A percentile compares a stretch with the other conserved stretches of the same genome.
Evolutionary conservation across 1,284 basidiomycete genomes (phyloP).

Genomic region (Xerocomus nothofagi): DNA sequence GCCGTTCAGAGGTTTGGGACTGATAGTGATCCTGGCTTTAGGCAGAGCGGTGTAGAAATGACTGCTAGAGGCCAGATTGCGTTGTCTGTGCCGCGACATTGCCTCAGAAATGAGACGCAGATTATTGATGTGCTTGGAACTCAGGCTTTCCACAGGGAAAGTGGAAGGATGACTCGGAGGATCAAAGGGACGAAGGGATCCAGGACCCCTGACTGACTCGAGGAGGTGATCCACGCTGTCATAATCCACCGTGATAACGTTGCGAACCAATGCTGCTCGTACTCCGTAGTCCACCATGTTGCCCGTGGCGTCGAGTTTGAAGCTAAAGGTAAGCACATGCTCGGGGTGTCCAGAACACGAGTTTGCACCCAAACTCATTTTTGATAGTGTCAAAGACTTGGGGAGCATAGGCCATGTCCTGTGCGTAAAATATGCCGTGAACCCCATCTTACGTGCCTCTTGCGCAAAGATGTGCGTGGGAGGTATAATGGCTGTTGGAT

Average conservation of each 20-base stretch:
- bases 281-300: slow-evolving; percentile 73
- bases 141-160: slow-evolving; percentile 1
- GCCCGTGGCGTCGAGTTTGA: slow-evolving; percentile 64
- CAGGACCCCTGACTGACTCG: slow-evolving; percentile 6
- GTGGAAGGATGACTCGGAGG: slow-evolving; percentile 2
- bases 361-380: slow-evolving; percentile 57
- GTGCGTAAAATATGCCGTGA: slow-evolving; percentile 67
- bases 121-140: slow-evolving; percentile 44
- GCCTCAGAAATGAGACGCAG: slow-evolving; percentile 20
- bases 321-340: slow-evolving; percentile 81
- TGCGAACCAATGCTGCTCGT: slow-evolving; percentile 69
- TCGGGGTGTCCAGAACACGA: slow-evolving; percentile 41
- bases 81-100: slow-evolving; percentile 25
- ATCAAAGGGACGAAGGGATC: slow-evolving; percentile 47
- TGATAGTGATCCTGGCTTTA: slow-evolving; percentile 26
- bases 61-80: slow-evolving; percentile 21
- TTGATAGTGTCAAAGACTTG: slow-evolving; percentile 43
- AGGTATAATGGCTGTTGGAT: slow-evolving; percentile 83
- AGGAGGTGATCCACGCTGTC: slow-evolving; percentile 63
- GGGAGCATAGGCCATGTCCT: slow-evolving; percentile 74
- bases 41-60: slow-evolving; percentile 30
- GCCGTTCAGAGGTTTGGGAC: slow-evolving; percentile 30
- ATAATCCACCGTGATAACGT: slow-evolving; percentile 71
- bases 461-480: slow-evolving; percentile 62
- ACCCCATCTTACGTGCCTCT: slow-evolving; percentile 50